phyloP scores from a whole-genome alignment of 108 stramenopile genomes.

The Parmales sp. region DNA sequence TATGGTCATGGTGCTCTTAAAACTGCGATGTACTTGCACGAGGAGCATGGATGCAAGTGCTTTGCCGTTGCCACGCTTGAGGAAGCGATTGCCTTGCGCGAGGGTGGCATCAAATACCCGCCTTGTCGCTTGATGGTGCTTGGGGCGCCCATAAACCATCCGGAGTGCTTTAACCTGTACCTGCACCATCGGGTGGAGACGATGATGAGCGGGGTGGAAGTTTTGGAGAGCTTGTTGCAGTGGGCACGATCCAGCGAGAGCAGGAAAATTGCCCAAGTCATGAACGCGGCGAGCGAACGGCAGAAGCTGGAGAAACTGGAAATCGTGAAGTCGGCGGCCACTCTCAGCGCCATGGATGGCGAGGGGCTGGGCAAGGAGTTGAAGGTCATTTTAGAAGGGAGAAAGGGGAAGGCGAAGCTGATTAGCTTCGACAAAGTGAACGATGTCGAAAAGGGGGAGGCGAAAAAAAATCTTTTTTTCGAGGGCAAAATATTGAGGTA shows the following conservation, averaged over 20 bases:
- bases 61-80: neutral
- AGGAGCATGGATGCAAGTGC: slow-evolving; percentile 5
- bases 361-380: slow-evolving; percentile 48
- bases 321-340: slow-evolving; percentile 23
- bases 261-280: neutral
- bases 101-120: slow-evolving; percentile 14
- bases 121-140: slow-evolving; percentile 47
- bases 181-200: slow-evolving; percentile 49
- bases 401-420: slow-evolving; percentile 20
- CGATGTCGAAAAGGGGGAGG: neutral
- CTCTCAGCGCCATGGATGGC: slow-evolving; percentile 48
- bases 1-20: slow-evolving; percentile 60
- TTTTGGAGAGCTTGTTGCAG: slow-evolving; percentile 17
- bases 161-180: slow-evolving; percentile 51
- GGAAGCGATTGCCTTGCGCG: slow-evolving; percentile 30
- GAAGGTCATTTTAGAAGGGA: slow-evolving; percentile 40
- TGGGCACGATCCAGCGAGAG: neutral
- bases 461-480: neutral
- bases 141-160: slow-evolving; percentile 51
- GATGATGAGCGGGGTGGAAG: slow-evolving; percentile 55
- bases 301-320: neutral
- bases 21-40: slow-evolving; percentile 44
- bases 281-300: neutral
- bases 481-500: slow-evolving; percentile 41
- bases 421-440: neutral